phyloP scores from a whole-genome alignment of 2,329 filamentous ascomycete species.

The Talaromyces sp. region DNA sequence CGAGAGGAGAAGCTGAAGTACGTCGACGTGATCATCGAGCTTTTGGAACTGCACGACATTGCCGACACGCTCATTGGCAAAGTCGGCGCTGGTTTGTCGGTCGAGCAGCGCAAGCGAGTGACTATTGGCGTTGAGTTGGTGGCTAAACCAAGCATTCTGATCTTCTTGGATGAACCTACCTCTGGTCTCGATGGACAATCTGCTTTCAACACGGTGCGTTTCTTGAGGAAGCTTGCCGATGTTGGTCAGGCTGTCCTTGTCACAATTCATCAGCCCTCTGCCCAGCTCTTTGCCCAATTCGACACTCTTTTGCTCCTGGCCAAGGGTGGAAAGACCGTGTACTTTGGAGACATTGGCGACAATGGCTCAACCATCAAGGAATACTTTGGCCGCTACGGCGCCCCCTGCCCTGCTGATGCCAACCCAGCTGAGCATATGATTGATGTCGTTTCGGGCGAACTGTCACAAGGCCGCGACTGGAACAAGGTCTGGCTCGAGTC shows the following conservation, averaged over 20 bases:
- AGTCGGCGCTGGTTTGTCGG: slow-evolving; percentile 43
- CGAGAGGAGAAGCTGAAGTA: slow-evolving; percentile 57
- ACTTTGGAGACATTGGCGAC: slow-evolving; percentile 62
- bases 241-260: slow-evolving; percentile 64
- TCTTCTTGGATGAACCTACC: slow-evolving; percentile 67
- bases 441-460: slow-evolving; percentile 40
- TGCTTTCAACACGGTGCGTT: slow-evolving; percentile 60
- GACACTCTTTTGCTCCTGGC: slow-evolving; percentile 63
- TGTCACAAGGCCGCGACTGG: slow-evolving; percentile 57
- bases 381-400: slow-evolving; percentile 61
- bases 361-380: slow-evolving; percentile 57
- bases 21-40: slow-evolving; percentile 58
- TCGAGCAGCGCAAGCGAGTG: slow-evolving; percentile 63
- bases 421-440: slow-evolving; percentile 59
- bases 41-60: slow-evolving; percentile 58
- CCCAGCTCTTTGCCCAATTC: slow-evolving; percentile 62
- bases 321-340: slow-evolving; percentile 63
- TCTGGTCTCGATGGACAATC: slow-evolving; percentile 63
- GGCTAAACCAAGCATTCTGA: slow-evolving; percentile 59
- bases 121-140: slow-evolving; percentile 69
- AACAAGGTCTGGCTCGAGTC: slow-evolving; percentile 65
- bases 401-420: slow-evolving; percentile 55
- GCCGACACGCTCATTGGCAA: slow-evolving; percentile 56
- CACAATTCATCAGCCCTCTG: slow-evolving; percentile 65
- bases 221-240: slow-evolving; percentile 58